Base-by-base conservation (phyloP, 306 rosid genomes). In the Cicer chorassanicum region DNA sequence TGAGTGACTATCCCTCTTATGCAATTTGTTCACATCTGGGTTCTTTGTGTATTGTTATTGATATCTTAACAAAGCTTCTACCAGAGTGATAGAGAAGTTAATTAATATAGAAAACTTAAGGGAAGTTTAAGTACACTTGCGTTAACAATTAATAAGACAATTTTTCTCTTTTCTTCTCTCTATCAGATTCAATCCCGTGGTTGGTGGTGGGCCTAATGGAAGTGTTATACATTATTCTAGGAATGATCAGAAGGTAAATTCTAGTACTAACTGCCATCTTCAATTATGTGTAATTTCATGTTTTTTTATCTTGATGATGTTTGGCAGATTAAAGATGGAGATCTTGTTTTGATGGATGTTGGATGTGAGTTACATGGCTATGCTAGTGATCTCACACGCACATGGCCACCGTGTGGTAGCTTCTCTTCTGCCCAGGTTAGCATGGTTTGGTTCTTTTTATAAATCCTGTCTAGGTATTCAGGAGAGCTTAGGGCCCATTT, bases 331-430 rank as follows among this genome's bases (percentile, higher is more conserved):
- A 84, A 84, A 85, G 88, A 89, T 56, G 96, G 96, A 54, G 93
- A 92, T 75, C 90, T 94, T 84, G 99, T 94, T 70, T 86, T 94
- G 86, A 90, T 90, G 99, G 99, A 94, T 79, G 73, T 94, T 81
- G 97, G 99, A 43, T 94, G 99, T 69, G 99, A 94, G 82, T 79
- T 87, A 78, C 97, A 92, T 73, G 96, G 97, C 56, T 90, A 94
- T 87, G 86, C 57, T 74, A 94, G 97, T 75, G 99, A 94, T 89
- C 91, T 92, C 80, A 94, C 99, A 65, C 92, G 99, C 38, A 90
- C 93, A 75, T 94, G 99, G 99, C 95, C 96, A 54, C 97, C 96
- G 56, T 92, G 86, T 80, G 99, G 97, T 74, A 86, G 83, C 74
- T 92, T 94, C 74, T 87, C 96, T 75, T 88, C 93, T 74, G 82